Evolutionary conservation across 805 yeast species (phyloP).

Genomic region (Saturnispora ahearnii): DNA sequence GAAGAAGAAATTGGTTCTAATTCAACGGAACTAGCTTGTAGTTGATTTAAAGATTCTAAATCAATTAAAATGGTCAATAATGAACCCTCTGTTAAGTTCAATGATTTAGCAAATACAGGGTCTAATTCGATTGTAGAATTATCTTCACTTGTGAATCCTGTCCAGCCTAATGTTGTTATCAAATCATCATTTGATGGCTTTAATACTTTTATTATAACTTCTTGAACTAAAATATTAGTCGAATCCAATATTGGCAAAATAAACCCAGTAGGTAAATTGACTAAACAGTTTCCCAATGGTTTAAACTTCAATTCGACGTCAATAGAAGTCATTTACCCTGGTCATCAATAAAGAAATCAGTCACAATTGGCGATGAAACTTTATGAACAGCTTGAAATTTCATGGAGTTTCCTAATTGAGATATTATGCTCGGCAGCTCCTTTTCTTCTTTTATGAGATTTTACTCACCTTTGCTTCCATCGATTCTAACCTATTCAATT

Average conservation of each 20-base stretch:
- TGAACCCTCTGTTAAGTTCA: slow-evolving; percentile 38
- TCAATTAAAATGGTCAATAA: slow-evolving; percentile 37
- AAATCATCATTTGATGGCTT: slow-evolving; percentile 12
- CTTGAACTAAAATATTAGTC: slow-evolving; percentile 32
- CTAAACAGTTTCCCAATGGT: slow-evolving; percentile 26
- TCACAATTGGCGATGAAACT: background rate
- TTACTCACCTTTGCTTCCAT: too few relatives aligned
- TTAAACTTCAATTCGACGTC: slow-evolving; percentile 19
- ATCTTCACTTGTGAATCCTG: slow-evolving; percentile 21
- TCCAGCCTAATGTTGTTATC: slow-evolving; percentile 24
- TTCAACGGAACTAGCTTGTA: slow-evolving; percentile 39
- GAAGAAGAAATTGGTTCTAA: slow-evolving; percentile 68
- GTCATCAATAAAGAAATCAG: background rate
- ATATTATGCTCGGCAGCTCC: background rate
- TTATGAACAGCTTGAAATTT: background rate
- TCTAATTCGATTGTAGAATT: slow-evolving; percentile 46
- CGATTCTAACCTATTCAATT: too few relatives aligned
- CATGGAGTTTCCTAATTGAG: background rate
- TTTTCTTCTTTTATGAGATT: too few relatives aligned
- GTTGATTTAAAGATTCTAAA: slow-evolving; percentile 30
- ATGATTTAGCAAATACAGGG: slow-evolving; percentile 48
- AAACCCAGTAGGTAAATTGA: slow-evolving; percentile 30
- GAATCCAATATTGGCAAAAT: slow-evolving; percentile 30
- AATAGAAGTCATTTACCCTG: slow-evolving; percentile 3
- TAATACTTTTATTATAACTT: slow-evolving; percentile 29